Evolutionary conservation across 805 yeast species (phyloP).

Genomic region (Grigorovia transvaalensis): DNA sequence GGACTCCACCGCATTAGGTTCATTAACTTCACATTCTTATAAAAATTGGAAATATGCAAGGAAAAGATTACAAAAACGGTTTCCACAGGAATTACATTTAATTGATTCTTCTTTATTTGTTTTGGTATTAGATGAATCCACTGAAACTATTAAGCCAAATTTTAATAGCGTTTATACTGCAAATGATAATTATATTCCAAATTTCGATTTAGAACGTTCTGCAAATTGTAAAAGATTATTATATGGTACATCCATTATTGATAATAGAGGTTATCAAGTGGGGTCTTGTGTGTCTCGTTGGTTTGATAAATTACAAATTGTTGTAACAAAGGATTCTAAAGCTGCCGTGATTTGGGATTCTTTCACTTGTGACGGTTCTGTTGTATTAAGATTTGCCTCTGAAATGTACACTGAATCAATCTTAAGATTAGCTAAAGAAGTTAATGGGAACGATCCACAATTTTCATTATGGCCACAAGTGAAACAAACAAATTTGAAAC

Average conservation of each 20-base stretch:
- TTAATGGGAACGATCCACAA: constrained; percentile 44
- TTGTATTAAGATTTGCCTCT: constrained; percentile 76
- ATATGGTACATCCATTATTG: constrained; percentile 68
- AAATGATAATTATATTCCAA: constrained; percentile 3
- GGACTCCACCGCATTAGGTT: constrained; percentile 61
- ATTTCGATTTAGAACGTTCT: constrained; percentile 9
- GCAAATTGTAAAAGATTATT: constrained; percentile 50
- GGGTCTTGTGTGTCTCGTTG: constrained; percentile 91
- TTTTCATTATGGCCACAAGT: constrained; percentile 31
- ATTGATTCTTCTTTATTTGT: constrained; percentile 76
- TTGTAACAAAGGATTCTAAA: constrained; percentile 73
- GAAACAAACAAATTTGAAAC: constrained; percentile 5
- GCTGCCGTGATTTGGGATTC: constrained; percentile 89
- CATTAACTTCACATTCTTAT: constrained; percentile 78
- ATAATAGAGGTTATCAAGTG: constrained; percentile 66
- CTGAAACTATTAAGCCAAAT: constrained; percentile 7
- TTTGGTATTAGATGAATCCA: constrained; percentile 69
- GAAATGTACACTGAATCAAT: constrained; percentile 88
- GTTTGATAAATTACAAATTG: constrained; percentile 84
- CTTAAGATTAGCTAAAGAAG: constrained; percentile 67
- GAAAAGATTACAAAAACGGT: constrained; percentile 33
- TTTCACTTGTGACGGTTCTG: constrained; percentile 88
- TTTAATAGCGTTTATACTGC: constrained; percentile 1
- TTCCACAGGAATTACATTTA: constrained; percentile 30
- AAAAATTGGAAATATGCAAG: constrained; percentile 75